phyloP scores from a whole-genome alignment of 192 early-diverging fungal species.

The Backusella morwellensis region DNA sequence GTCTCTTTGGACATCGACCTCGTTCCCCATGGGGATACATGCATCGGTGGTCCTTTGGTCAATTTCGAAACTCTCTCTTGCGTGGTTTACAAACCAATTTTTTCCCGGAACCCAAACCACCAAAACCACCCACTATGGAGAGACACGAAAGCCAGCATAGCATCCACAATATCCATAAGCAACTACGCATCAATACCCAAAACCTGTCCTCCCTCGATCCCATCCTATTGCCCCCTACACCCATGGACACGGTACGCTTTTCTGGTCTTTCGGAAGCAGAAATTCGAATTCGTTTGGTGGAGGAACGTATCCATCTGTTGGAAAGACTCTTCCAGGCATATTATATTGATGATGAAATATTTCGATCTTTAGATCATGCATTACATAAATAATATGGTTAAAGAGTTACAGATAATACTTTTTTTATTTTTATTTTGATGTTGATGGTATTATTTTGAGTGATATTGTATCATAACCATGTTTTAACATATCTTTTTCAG shows the following conservation, averaged over 20 bases:
- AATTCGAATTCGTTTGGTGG: constrained; percentile 10
- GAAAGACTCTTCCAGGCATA: constrained; percentile 26
- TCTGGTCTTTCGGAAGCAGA: not conserved
- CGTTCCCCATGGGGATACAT: constrained; percentile 34
- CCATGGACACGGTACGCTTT: constrained; percentile 1
- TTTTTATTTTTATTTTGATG: not conserved
- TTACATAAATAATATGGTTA: not conserved
- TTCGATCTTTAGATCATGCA: constrained; percentile 14
- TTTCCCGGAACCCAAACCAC: not conserved
- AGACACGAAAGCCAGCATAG: not conserved
- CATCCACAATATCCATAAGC: not conserved
- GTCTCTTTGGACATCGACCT: constrained; percentile 33
- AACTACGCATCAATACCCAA: not conserved
- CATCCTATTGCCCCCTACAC: not conserved
- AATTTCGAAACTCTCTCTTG: constrained; percentile 19
- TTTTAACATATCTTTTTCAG: not conserved
- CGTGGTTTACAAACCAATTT: constrained; percentile 9
- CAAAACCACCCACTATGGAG: not conserved
- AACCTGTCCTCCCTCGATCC: not conserved
- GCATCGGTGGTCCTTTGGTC: constrained; percentile 37
- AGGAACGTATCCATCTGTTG: constrained; percentile 17
- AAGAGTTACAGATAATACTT: not conserved
- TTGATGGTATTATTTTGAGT: not conserved
- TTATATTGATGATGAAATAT: constrained; percentile 28
- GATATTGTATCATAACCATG: constrained; percentile 7